Conservation (phyloP, 179 eudicot species). For the Beta lomatogona region DNA sequence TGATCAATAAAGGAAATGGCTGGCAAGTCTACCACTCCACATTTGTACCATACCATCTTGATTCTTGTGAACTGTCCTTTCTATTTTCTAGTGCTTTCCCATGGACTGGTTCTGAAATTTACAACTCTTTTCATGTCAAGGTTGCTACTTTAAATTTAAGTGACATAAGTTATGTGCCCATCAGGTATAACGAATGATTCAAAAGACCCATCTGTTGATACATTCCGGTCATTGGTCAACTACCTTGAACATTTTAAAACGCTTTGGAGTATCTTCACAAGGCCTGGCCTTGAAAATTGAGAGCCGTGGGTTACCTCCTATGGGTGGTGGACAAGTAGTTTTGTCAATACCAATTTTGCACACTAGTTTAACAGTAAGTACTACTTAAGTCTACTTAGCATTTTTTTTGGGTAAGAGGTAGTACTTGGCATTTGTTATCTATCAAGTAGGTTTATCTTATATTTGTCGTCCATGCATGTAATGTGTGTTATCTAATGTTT, state of each 20-base stretch:
- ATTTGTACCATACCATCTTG: neutral
- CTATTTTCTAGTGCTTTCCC: neutral
- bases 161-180: neutral
- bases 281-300: slow-evolving; percentile 81
- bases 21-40: neutral
- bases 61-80: neutral
- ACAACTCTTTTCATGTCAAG: neutral
- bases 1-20: no score
- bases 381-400: no score
- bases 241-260: slow-evolving; percentile 64
- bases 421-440: no score
- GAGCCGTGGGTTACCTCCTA: slow-evolving; percentile 80
- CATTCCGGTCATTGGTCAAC: slow-evolving; percentile 63
- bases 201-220: slow-evolving; percentile 90
- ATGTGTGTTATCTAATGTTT: neutral
- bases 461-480: no score
- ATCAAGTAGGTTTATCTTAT: no score
- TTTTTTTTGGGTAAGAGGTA: neutral
- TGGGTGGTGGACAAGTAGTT: slow-evolving; percentile 84
- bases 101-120: neutral
- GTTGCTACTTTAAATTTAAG: neutral
- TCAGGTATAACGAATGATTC: slow-evolving; percentile 87
- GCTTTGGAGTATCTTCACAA: slow-evolving; percentile 81
- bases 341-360: slow-evolving; percentile 72
- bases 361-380: slow-evolving; percentile 56